phyloP scores from a whole-genome alignment of 129 eudicot species.

The Flaveria ramosissima region DNA sequence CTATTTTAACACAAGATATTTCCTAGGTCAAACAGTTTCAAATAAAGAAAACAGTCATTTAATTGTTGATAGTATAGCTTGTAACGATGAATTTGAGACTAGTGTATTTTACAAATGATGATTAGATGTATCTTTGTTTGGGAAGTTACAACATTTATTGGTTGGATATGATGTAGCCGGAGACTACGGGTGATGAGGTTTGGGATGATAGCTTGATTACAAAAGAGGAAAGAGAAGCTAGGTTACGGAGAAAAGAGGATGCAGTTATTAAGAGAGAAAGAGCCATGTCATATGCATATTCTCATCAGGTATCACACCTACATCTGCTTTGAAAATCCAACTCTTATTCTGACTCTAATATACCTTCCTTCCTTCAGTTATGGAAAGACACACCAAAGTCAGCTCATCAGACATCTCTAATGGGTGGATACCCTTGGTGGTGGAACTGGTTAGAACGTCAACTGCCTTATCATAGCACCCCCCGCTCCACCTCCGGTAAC shows the following conservation, averaged over 20 bases:
- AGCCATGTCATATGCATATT: conserved; percentile 98
- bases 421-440: conserved; percentile 88
- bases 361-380: conserved; percentile 36
- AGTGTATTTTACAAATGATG: too few species aligned
- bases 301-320: conserved; percentile 69
- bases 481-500: conserved; percentile 57
- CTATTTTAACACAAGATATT: background rate
- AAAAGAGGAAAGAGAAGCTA: conserved; percentile 81
- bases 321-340: background rate
- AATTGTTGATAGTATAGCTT: background rate
- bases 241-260: conserved; percentile 68
- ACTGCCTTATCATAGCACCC: conserved; percentile 44
- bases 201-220: conserved; percentile 94
- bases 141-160: background rate
- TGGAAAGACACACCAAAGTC: conserved; percentile 68
- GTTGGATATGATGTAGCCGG: background rate
- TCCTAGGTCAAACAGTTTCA: background rate
- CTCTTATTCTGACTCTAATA: conserved; percentile 1
- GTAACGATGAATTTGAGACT: background rate
- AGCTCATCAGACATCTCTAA: conserved; percentile 41
- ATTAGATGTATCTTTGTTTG: background rate
- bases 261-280: conserved; percentile 86
- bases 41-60: background rate
- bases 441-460: conserved; percentile 94
- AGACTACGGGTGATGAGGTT: conserved; percentile 44